Base-by-base conservation (phyloP, 2,329 filamentous ascomycete genomes). In the Exophiala sideris region DNA sequence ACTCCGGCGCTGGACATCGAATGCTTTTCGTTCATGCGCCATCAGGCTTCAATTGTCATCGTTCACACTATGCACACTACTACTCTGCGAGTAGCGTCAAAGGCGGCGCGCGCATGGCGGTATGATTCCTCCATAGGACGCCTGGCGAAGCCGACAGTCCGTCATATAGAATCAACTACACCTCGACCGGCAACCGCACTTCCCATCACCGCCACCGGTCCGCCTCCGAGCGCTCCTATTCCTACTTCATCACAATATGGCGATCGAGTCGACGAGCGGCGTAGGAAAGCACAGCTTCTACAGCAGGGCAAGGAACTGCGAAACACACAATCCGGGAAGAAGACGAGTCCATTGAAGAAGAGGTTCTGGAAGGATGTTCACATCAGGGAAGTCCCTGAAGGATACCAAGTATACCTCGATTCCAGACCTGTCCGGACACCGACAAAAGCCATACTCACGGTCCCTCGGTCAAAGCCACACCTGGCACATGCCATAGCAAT, bases 301-400 rank as follows among this genome's bases (percentile, higher is more conserved):
- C 67, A 73, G 56, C 67, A 74, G 64, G 74, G 74, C 3, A 73
- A 76, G 58, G 68, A 75, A 58, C 59, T 73, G 48, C 72, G 69
- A 45, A 57, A 70, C 2, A 67, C 73, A 48, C 70, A 74, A 2
- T 29, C 49, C 59, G 6, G 67, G 64, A 41, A 62, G 64, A 33
- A 60, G 65, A 16, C 64, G 68, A 24, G 20, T 32, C 75, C 77
- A 1, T 77, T 85, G 66, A 79, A 78, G 66, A 88, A 85, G 75
- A 81, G 91, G 49, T 96, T 96, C 75, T 97, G 92, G 92, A 89
- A 87, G 70, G 82, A 94, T 67, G 89, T 94, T 1, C 71, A 79
- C 57, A 84, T 96, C 35, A 77, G 80, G 61, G 82, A 87, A 66
- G 79, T 80, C 54, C 57, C 61, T 71, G 77, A 78, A 47, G 80